These are phyloP conservation scores for Penicillium sp. DNA, from an alignment of 2,329 filamentous ascomycete genomes.

Conservation along the genomic window DNA sequence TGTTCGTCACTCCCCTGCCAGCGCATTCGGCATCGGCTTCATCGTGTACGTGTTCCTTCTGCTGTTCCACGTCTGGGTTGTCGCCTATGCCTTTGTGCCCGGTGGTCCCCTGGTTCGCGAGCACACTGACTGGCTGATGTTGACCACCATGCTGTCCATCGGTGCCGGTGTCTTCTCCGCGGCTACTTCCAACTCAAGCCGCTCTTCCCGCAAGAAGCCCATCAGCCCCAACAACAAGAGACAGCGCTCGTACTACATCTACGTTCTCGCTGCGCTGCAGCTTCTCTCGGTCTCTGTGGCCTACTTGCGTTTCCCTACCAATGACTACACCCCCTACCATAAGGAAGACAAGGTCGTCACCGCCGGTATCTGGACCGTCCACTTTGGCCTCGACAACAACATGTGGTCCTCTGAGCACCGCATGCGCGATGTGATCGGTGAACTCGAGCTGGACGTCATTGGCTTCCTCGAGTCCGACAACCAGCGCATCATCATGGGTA, in stretches of 20 bases:
- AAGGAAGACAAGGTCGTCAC: slow-evolving; percentile 84
- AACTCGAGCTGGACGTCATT: slow-evolving; percentile 95
- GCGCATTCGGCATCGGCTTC: slow-evolving; percentile 85
- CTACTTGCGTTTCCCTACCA: slow-evolving; percentile 87
- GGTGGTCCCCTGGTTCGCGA: slow-evolving; percentile 90
- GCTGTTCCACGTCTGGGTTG: slow-evolving; percentile 98
- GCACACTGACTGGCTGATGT: slow-evolving; percentile 95
- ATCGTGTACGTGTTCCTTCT: slow-evolving; percentile 90
- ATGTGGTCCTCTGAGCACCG: slow-evolving; percentile 98
- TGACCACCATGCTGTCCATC: slow-evolving; percentile 77
- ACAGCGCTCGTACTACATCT: slow-evolving; percentile 68
- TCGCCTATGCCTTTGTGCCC: slow-evolving; percentile 96
- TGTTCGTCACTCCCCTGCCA: slow-evolving; percentile 72
- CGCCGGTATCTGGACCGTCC: slow-evolving; percentile 97
- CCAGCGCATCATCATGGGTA: slow-evolving; percentile 99
- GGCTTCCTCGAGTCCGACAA: slow-evolving; percentile 92
- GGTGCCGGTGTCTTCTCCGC: slow-evolving; percentile 80
- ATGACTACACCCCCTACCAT: slow-evolving; percentile 90
- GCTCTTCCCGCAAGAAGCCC: slow-evolving; percentile 42
- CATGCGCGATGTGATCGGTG: slow-evolving; percentile 86
- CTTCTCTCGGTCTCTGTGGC: slow-evolving; percentile 77
- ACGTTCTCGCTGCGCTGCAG: slow-evolving; percentile 74
- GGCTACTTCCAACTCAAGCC: slow-evolving; percentile 55
- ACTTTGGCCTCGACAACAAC: slow-evolving; percentile 96
- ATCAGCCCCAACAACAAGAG: slow-evolving; percentile 45